Conservation (phyloP, 176 grass and related monocot genomes). For the Pontederia paniculata region DNA sequence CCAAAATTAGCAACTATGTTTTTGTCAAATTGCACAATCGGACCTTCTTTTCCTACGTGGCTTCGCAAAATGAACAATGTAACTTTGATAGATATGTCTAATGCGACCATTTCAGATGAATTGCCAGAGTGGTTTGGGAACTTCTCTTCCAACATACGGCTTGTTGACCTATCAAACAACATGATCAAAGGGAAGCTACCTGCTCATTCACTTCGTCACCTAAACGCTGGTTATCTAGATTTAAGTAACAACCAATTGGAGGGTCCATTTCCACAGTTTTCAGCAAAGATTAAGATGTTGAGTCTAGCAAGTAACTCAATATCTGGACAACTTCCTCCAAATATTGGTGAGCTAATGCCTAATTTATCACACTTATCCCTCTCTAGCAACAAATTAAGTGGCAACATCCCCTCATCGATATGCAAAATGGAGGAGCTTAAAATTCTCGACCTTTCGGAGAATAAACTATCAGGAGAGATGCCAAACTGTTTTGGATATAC, state of each 20-base stretch:
- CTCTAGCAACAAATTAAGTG: background rate
- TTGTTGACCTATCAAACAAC: constrained; percentile 3
- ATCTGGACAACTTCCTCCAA: background rate
- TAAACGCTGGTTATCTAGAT: background rate
- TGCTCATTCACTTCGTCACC: background rate
- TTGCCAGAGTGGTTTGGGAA: constrained; percentile 13
- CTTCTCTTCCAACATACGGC: background rate
- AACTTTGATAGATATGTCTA: background rate
- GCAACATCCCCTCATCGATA: background rate
- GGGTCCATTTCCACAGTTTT: constrained; percentile 1
- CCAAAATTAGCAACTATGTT: background rate
- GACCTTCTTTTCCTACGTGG: constrained; percentile 7
- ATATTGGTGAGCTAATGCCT: background rate
- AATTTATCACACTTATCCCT: background rate
- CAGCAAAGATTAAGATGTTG: background rate
- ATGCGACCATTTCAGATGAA: constrained; percentile 1
- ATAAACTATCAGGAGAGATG: background rate
- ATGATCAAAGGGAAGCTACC: constrained; percentile 4
- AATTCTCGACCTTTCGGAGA: background rate
- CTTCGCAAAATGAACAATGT: background rate
- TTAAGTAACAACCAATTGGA: constrained; percentile 6
- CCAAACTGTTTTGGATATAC: background rate
- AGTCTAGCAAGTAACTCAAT: constrained; percentile 3
- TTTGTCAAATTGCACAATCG: background rate
- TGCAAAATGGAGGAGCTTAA: background rate